Conservation (phyloP, 805 yeast genomes). For the Yarrowia sp. region DNA sequence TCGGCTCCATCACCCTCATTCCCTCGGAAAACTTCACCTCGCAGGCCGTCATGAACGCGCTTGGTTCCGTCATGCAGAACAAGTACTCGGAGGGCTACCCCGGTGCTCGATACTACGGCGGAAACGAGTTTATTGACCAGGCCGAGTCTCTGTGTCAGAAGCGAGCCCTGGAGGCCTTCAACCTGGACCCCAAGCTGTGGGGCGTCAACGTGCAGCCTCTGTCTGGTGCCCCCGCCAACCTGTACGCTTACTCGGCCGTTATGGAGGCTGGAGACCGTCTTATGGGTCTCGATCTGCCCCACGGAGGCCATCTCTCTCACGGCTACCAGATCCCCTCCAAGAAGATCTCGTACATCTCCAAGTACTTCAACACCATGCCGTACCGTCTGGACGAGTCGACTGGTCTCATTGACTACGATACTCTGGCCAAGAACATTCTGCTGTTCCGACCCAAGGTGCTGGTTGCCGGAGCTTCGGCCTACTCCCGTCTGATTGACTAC, state of each 20-base stretch:
- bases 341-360: conserved; percentile 87
- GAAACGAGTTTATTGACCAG: conserved; percentile 90
- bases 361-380: conserved; percentile 97
- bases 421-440: conserved; percentile 72
- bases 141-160: conserved; percentile 87
- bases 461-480: conserved; percentile 97
- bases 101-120: conserved; percentile 97
- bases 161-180: conserved; percentile 84
- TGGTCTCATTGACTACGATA: conserved; percentile 90
- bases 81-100: conserved; percentile 99
- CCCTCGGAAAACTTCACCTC: conserved; percentile 97
- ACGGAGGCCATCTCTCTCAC: conserved; percentile 96
- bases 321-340: conserved; percentile 91
- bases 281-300: conserved; percentile 97
- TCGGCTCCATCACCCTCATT: conserved; percentile 84
- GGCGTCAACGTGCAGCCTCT: conserved; percentile 96
- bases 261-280: conserved; percentile 86
- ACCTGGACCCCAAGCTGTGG: conserved; percentile 76
- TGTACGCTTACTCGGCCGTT: conserved; percentile 86
- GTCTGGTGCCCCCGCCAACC: conserved; percentile 95
- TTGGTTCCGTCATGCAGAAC: conserved; percentile 96
- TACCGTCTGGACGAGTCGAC: conserved; percentile 83
- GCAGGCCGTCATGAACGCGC: conserved; percentile 85
- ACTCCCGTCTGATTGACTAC: conserved; percentile 87
- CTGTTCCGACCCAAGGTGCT: conserved; percentile 91